Percentiles rank a stretch among this genome's conserved stretches.
Evolutionary conservation across 2,329 filamentous ascomycete genomes (phyloP).

Genomic region (Colletotrichum horii): DNA sequence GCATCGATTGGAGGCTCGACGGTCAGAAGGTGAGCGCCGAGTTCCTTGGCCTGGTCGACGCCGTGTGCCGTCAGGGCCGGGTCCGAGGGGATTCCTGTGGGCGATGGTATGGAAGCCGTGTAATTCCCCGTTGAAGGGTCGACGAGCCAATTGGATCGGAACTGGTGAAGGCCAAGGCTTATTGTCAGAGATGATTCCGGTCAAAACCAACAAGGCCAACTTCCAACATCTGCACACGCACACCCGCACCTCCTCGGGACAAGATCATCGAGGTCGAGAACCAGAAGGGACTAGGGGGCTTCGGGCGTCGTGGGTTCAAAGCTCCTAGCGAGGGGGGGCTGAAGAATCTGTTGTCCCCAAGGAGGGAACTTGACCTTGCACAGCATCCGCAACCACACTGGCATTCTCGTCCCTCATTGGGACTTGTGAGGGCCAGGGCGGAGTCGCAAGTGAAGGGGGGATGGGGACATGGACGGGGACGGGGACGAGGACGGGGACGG

Average conservation of each 20-base stretch:
- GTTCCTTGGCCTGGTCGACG: constrained; percentile 79
- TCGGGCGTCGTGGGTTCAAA: neutral
- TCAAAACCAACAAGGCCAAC: neutral
- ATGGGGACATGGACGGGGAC: neutral
- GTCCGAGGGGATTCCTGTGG: constrained; percentile 87
- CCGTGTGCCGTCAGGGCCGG: constrained; percentile 88
- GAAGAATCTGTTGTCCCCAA: neutral
- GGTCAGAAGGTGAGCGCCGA: constrained; percentile 68
- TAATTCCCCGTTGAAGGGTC: constrained; percentile 83
- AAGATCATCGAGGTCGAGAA: neutral
- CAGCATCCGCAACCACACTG: neutral
- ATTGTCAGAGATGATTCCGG: constrained; percentile 14
- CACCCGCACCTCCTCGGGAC: neutral
- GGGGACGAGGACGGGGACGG: constrained; percentile 6
- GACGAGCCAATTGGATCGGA: constrained; percentile 89
- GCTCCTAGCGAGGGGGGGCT: neutral
- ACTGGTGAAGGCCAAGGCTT: constrained; percentile 54
- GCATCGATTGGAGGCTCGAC: constrained; percentile 72
- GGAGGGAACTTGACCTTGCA: neutral
- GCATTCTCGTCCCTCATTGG: neutral
- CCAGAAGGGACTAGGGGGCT: neutral
- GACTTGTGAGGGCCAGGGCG: neutral
- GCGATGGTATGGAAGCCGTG: constrained; percentile 73
- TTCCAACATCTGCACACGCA: neutral
- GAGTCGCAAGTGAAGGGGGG: neutral